Conservation (phyloP, 805 yeast species). For the Candida patagonica region DNA sequence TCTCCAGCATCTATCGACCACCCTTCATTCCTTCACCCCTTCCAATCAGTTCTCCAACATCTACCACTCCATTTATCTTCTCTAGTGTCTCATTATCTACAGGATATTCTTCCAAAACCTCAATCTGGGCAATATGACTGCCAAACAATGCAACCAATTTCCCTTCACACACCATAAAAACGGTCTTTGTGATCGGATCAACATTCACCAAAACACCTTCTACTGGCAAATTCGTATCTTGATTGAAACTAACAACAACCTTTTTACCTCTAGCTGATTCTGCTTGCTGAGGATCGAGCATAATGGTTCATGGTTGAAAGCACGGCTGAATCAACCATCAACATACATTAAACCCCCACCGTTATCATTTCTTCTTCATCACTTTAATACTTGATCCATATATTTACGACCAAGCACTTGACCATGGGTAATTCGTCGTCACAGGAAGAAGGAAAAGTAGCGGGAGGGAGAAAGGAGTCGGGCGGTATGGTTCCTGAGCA, state of each 20-base stretch:
- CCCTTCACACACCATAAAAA: slow-evolving; percentile 6
- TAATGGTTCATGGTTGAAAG: too few relatives aligned
- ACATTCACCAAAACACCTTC: slow-evolving; percentile 10
- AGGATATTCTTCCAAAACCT: not conserved
- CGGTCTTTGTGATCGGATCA: slow-evolving; percentile 11
- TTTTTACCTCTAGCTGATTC: slow-evolving; percentile 6
- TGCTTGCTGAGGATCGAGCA: slow-evolving; percentile 5
- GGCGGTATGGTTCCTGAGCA: not conserved
- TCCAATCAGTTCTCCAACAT: slow-evolving; percentile 1
- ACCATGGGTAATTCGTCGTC: slow-evolving; percentile 18
- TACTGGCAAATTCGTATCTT: slow-evolving; percentile 4
- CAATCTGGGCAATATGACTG: not conserved
- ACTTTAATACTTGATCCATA: too few relatives aligned
- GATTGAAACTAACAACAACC: slow-evolving; percentile 6
- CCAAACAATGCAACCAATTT: not conserved
- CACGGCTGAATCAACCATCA: too few relatives aligned
- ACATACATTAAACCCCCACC: not conserved
- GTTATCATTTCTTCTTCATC: not conserved
- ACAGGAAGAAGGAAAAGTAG: slow-evolving; percentile 14
- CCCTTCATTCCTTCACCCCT: too few relatives aligned
- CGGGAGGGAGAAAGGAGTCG: not conserved
- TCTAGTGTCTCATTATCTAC: not conserved
- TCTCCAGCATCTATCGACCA: too few relatives aligned
- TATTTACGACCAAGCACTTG: too few relatives aligned
- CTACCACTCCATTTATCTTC: not conserved